These are phyloP conservation scores for Carex cristatella DNA, from an alignment of 176 grass and related monocot genomes.

Conservation along the genomic window DNA sequence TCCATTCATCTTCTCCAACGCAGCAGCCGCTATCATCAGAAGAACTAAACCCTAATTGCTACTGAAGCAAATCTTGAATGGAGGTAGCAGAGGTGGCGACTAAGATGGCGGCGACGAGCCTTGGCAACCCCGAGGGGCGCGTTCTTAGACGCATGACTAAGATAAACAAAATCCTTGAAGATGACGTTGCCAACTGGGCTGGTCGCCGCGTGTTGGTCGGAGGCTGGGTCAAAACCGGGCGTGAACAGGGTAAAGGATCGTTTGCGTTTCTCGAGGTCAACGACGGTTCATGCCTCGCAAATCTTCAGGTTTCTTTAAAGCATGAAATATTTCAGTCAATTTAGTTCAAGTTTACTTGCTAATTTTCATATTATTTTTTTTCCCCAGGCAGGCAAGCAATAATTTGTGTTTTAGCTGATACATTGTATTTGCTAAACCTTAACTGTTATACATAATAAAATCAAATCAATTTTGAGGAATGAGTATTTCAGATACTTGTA, in stretches of 20 bases:
- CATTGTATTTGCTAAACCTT: neutral
- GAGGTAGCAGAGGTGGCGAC: constrained; percentile 1
- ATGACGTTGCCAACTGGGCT: constrained; percentile 16
- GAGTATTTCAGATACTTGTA: neutral
- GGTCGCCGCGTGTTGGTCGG: constrained; percentile 57
- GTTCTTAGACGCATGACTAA: constrained; percentile 21
- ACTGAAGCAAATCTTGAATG: neutral
- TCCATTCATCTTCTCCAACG: neutral
- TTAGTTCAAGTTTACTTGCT: neutral
- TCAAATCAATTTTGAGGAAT: neutral
- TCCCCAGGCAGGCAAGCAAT: neutral
- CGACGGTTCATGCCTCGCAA: constrained; percentile 73
- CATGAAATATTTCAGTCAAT: neutral
- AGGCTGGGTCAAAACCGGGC: constrained; percentile 71
- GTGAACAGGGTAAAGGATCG: constrained; percentile 58
- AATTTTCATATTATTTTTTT: neutral
- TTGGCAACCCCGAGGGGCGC: constrained; percentile 20
- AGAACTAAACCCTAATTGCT: neutral
- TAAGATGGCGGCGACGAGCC: constrained; percentile 14
- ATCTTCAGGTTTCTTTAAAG: constrained; percentile 65
- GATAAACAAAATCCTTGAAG: constrained; percentile 13
- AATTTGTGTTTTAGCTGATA: neutral
- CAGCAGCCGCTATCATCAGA: neutral
- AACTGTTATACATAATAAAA: neutral
- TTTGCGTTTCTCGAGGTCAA: constrained; percentile 85